phyloP scores from a whole-genome alignment of 2,329 filamentous ascomycete genomes.

The Verticillium albo-atrum region DNA sequence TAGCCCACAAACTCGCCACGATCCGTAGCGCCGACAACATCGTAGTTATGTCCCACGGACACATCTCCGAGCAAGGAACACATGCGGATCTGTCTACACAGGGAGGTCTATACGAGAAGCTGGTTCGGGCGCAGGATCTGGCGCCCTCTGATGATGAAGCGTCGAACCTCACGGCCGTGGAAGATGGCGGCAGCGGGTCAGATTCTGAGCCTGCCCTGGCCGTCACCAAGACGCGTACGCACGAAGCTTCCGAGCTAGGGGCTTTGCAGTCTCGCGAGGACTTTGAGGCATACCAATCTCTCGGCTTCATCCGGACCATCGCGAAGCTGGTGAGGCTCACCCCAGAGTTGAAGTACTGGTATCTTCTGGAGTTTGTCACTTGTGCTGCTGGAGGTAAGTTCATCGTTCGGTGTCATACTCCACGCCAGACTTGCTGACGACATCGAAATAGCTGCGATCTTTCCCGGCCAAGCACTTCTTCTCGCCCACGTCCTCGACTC shows the following conservation, averaged over 20 bases:
- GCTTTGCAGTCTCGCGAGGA: conserved; percentile 6
- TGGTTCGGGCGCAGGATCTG: not conserved
- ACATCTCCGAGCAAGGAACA: conserved; percentile 51
- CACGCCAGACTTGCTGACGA: not conserved
- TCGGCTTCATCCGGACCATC: conserved; percentile 6
- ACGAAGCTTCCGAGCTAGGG: not conserved
- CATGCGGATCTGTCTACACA: conserved; percentile 45
- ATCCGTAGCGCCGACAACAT: conserved; percentile 55
- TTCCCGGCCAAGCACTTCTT: not conserved
- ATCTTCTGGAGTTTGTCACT: not conserved
- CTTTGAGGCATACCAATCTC: not conserved
- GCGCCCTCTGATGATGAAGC: not conserved
- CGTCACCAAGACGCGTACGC: not conserved
- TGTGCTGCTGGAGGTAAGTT: not conserved
- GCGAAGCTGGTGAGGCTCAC: conserved; percentile 6
- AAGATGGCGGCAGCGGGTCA: not conserved
- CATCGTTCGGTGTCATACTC: not conserved
- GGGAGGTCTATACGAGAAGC: not conserved
- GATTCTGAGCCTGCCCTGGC: not conserved
- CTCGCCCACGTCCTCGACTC: not conserved
- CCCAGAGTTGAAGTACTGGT: conserved; percentile 10
- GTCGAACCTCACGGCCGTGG: not conserved
- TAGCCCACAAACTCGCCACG: conserved; percentile 50
- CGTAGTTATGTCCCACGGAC: conserved; percentile 49
- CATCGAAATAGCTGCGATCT: not conserved